A percentile compares a stretch with the other conserved stretches of the same genome.
These are phyloP conservation scores for Przewalskia tangutica DNA, from an alignment of 257 asterid genomes.

Conservation along the genomic window DNA sequence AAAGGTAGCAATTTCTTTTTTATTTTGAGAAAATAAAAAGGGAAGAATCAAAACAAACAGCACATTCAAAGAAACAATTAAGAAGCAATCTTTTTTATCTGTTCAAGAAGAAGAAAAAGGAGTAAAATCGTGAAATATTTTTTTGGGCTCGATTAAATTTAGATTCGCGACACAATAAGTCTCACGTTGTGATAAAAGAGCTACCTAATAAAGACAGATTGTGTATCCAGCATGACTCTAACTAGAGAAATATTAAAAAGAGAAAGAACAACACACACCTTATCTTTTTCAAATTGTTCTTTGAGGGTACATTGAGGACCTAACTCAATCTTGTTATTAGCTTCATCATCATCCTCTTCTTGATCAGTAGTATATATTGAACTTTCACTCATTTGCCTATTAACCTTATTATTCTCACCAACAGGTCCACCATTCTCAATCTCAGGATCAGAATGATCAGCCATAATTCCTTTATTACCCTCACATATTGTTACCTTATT, in stretches of 20 bases:
- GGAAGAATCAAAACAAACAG: too few relatives aligned
- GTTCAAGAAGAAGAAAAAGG: background rate
- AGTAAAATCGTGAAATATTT: background rate
- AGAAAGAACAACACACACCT: constrained; percentile 29
- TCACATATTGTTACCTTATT: constrained; percentile 25
- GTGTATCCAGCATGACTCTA: background rate
- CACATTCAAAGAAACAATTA: too few relatives aligned
- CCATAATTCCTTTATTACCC: constrained; percentile 10
- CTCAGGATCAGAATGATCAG: background rate
- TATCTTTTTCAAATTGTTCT: constrained; percentile 80
- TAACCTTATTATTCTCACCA: constrained; percentile 5
- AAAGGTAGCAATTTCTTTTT: too few relatives aligned
- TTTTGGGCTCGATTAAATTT: background rate
- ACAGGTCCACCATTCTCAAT: background rate
- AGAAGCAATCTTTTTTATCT: background rate
- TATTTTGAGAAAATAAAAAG: too few relatives aligned
- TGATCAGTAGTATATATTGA: constrained; percentile 51
- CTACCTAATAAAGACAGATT: too few relatives aligned
- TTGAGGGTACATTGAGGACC: constrained; percentile 93
- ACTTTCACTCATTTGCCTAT: constrained; percentile 62
- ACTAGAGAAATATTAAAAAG: background rate
- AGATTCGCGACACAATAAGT: background rate
- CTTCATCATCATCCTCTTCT: constrained; percentile 85
- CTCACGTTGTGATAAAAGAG: too few relatives aligned
- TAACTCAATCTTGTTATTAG: constrained; percentile 54